These are phyloP conservation scores for Pseudogymnoascus sp. DNA, from an alignment of 2,329 filamentous ascomycete species.

Conservation along the genomic window DNA sequence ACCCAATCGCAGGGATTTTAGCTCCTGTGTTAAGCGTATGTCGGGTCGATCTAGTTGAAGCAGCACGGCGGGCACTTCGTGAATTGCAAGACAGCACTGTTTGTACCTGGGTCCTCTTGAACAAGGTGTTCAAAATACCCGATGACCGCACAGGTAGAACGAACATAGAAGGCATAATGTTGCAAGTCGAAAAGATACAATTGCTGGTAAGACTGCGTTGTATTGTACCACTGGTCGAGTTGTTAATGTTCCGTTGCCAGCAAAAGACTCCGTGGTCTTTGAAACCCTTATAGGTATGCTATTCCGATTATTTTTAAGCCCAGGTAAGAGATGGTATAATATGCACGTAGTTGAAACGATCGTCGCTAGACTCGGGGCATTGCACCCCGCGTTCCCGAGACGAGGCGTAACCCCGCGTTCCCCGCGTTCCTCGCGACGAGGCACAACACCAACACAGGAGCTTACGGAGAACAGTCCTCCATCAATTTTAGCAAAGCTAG, in stretches of 20 bases:
- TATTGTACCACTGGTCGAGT: neutral
- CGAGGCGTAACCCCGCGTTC: neutral
- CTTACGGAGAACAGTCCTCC: neutral
- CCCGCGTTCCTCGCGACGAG: neutral
- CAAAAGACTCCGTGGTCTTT: neutral
- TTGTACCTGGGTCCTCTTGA: neutral
- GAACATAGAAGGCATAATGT: neutral
- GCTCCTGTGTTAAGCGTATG: slow-evolving; percentile 21
- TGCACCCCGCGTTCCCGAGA: neutral
- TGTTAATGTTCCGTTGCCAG: neutral
- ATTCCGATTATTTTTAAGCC: neutral
- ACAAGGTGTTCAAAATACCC: neutral
- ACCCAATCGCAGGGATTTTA: slow-evolving; percentile 26
- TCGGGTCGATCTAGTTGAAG: slow-evolving; percentile 9
- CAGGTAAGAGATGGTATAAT: neutral
- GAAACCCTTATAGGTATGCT: neutral
- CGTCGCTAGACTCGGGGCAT: neutral
- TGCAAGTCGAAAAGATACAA: neutral
- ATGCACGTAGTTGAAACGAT: neutral
- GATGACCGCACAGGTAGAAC: neutral
- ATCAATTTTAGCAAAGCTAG: neutral
- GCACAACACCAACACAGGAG: neutral
- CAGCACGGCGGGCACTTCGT: neutral
- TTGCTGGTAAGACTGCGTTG: neutral
- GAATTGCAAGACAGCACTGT: neutral